Percentiles rank a stretch among this genome's conserved stretches.
These are phyloP conservation scores for Fraxinus pennsylvanica DNA, from an alignment of 257 asterid genomes.

Conservation along the genomic window DNA sequence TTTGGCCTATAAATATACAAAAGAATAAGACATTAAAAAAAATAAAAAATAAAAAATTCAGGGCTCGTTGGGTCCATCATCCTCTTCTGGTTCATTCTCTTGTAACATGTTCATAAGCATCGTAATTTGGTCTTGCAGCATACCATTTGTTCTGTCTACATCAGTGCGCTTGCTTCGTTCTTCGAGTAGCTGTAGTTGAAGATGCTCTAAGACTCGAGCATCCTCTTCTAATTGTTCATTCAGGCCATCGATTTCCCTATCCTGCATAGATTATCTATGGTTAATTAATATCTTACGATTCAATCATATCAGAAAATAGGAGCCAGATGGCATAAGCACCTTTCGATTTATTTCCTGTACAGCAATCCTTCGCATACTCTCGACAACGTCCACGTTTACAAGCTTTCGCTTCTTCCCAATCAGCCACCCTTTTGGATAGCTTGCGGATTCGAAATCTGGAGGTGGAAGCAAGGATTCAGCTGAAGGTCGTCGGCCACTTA, in stretches of 20 bases:
- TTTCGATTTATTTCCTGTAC: conserved; percentile 94
- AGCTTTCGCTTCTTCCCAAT: conserved; percentile 94
- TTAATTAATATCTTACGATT: background rate
- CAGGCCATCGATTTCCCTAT: conserved; percentile 86
- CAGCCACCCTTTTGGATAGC: conserved; percentile 91
- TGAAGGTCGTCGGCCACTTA: conserved; percentile 53
- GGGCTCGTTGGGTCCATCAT: conserved; percentile 43
- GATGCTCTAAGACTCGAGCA: conserved; percentile 79
- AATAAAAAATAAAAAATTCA: conserved; percentile 23
- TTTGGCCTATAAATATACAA: conserved; percentile 24
- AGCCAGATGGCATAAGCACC: conserved; percentile 36
- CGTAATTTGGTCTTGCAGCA: conserved; percentile 76
- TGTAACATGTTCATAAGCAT: conserved; percentile 94
- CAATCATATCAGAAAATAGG: background rate
- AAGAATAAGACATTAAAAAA: conserved; percentile 26
- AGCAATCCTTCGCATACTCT: conserved; percentile 94
- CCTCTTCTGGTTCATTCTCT: conserved; percentile 63
- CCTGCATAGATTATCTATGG: conserved; percentile 46
- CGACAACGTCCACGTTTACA: conserved; percentile 93
- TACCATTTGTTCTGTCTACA: conserved; percentile 67
- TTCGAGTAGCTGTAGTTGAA: conserved; percentile 88
- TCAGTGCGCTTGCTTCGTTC: conserved; percentile 91
- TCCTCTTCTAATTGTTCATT: conserved; percentile 93
- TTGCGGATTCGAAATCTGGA: conserved; percentile 82
- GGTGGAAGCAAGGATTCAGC: conserved; percentile 87